phyloP scores from a whole-genome alignment of 306 rosid species.

The Benincasa hispida region DNA sequence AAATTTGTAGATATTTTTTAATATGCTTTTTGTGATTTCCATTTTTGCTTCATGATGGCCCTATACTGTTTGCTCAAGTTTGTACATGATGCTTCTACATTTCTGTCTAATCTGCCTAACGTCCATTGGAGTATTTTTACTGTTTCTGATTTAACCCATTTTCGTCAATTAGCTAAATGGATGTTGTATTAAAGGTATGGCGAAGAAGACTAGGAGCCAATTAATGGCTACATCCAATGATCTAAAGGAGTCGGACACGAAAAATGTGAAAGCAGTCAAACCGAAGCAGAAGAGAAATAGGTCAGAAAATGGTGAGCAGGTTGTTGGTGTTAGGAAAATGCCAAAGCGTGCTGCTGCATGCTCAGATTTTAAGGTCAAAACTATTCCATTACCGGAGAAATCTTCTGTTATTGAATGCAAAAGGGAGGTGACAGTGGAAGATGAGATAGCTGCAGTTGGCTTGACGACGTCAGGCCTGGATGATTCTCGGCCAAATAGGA shows the following conservation, averaged over 20 bases:
- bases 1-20: background rate
- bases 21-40: background rate
- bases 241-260: background rate
- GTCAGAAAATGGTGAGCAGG: slow-evolving; percentile 29
- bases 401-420: slow-evolving; percentile 37
- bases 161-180: background rate
- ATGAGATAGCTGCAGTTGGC: slow-evolving; percentile 50
- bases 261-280: background rate
- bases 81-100: background rate
- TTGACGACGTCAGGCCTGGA: slow-evolving; percentile 54
- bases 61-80: background rate
- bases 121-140: background rate
- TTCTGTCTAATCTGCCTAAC: background rate
- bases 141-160: background rate
- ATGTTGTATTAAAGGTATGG: slow-evolving; percentile 4
- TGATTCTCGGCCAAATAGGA: slow-evolving; percentile 53
- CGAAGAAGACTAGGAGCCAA: slow-evolving; percentile 1
- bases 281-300: slow-evolving; percentile 33
- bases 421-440: slow-evolving; percentile 47
- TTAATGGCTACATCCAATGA: slow-evolving; percentile 4
- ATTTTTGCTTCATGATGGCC: background rate
- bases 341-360: slow-evolving; percentile 84
- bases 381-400: slow-evolving; percentile 34
- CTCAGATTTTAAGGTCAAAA: slow-evolving; percentile 50
- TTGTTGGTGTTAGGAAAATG: slow-evolving; percentile 45